Base-by-base conservation (phyloP, 805 yeast genomes). In the Yarrowia keelungensis region DNA sequence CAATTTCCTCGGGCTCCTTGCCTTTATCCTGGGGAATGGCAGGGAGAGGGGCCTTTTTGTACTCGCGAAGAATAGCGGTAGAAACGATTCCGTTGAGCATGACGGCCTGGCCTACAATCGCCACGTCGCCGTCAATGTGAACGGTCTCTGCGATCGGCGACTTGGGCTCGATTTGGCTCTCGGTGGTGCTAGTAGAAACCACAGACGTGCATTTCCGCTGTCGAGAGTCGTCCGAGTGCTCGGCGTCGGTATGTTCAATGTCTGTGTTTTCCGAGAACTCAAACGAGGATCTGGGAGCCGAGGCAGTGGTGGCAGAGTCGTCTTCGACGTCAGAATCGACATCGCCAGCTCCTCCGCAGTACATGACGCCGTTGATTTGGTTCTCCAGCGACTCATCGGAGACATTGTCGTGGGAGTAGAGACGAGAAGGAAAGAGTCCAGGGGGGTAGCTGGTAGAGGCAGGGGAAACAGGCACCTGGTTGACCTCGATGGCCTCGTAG, bases 371-470 rank as follows among this genome's bases (percentile, higher is more conserved):
- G 43, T 43, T 43, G 42, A 59, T 43, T 32, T 47, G 67, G 45
- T 49, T 26, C 10, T 62, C 67, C 3, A 62, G 26, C 12, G 67
- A 62, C 56, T 62, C 67, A 11, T 62, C 67, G 3, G 67, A 62
- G 5, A 47, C 26, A 14, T 62, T 62, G n/a, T 62, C 67, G 26
- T 62, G 67, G 2, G 67, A 47, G 46, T 62, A 62, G 8, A 62
- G n/a, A 8, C 56, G 38, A 1, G 67, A 59, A 5, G 65, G 51
- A 11, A 59, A 59, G 15, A 59, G 65, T 3, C 65, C 65, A 5
- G 67, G 26, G 10, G 67, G 67, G 14, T 62, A 62, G 8, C 36
- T 39, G 8, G 45, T 2, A 1, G 59, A 39, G 7, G 35, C 22
- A 8, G 59, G 59, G 3, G 59, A 53, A 8, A 53, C 35, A 7